Evolutionary conservation across 495 filamentous ascomycete species (phyloP), one percentile per base, ranked within the genome.

Genomic region (Penicillium atrosanguineum): DNA sequence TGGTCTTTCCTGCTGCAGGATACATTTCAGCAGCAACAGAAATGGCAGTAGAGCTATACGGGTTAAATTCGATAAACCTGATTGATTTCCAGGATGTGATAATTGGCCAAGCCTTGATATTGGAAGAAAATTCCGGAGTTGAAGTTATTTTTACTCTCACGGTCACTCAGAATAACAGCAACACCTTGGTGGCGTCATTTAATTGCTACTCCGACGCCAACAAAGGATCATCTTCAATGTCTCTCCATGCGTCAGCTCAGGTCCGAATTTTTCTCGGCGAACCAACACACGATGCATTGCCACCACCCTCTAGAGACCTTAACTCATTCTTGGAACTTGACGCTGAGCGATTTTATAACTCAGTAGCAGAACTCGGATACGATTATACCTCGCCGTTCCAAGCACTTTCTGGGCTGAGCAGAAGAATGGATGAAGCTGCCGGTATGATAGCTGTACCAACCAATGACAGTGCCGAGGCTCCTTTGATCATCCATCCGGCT

Each of bases 1-100:
- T 65, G 1, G 63, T 89, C 1, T 85, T 85, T 53, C 86, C 87
- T n/a, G 80, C 76, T 46, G 77, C 83, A 7, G 81, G 76, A 0
- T 87, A 81, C 50, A 57, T 83, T 25, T 68, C 75, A 4, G 82
- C 82, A 69, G 82, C 79, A 1, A 44, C 85, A 0, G 85, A 89
- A 52, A 75, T 80, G 3, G 39, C 61, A 16, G 9, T 52, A 6
- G 50, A 57, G 5, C 42, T 52, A 6, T 67, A 55, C 48, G 61
- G 50, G 1, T 12, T 61, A 21, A 43, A 42, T 5, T 45, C 46
- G 1, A 57, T 72, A 9, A 43, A 51, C 7, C 48, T 75, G 23
- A 48, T 74, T 14, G 69, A 76, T 31, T 28, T 76, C n/a, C 28
- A 66, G 0, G 51, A 75, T 46, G 21, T 75, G 1, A 57, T 61